phyloP scores from a whole-genome alignment of 306 rosid genomes.

The Inga oerstediana region DNA sequence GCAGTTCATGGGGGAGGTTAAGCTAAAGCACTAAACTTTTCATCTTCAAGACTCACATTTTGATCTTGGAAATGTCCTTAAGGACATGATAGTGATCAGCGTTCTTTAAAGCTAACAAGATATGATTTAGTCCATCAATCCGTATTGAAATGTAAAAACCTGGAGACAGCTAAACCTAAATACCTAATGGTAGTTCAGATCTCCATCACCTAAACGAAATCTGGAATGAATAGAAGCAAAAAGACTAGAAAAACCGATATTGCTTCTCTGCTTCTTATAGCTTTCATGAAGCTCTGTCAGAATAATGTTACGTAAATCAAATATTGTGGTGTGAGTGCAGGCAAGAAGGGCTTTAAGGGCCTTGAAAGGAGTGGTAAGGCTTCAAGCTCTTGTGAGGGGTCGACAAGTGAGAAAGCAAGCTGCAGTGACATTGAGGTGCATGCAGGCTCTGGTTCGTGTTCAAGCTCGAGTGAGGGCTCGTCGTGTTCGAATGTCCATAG shows the following conservation, averaged over 20 bases:
- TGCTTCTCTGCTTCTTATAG: not conserved
- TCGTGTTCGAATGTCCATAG: constrained; percentile 87
- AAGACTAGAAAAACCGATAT: not conserved
- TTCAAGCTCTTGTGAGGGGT: constrained; percentile 95
- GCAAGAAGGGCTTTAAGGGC: constrained; percentile 98
- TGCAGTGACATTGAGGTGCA: constrained; percentile 94
- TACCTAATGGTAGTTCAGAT: not conserved
- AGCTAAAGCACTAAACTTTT: constrained; percentile 14
- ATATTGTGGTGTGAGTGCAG: constrained; percentile 41
- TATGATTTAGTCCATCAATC: not conserved
- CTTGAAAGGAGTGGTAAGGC: constrained; percentile 93
- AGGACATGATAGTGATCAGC: not conserved
- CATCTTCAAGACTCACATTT: not conserved
- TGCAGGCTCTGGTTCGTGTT: constrained; percentile 97
- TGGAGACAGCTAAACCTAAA: not conserved
- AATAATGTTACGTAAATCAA: not conserved
- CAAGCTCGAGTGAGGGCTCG: constrained; percentile 96
- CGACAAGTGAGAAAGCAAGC: constrained; percentile 96
- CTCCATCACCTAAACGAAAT: not conserved
- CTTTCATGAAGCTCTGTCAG: not conserved
- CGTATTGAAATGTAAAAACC: not conserved
- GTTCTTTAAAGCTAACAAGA: not conserved
- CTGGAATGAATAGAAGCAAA: not conserved
- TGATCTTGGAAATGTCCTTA: not conserved
- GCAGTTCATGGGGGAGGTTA: not conserved